Evolutionary conservation across 495 filamentous ascomycete species (phyloP).

Genomic region (Aspergillus bertholletiae): DNA sequence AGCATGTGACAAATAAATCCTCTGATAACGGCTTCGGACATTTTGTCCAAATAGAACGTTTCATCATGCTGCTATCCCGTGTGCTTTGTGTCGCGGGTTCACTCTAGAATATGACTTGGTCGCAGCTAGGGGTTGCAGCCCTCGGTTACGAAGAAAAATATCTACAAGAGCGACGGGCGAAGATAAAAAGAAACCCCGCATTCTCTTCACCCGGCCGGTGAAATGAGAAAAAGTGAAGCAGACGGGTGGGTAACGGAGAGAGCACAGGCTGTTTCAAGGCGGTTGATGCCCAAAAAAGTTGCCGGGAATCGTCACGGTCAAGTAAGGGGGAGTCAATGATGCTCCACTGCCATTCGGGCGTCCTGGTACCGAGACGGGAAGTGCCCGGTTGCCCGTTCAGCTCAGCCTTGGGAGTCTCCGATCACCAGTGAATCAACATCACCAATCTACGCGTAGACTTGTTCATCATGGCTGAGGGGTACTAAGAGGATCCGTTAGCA

Average conservation of each 20-base stretch:
- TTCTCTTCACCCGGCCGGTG: not conserved
- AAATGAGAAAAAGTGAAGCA: slow-evolving; percentile 3
- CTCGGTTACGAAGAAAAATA: slow-evolving; percentile 1
- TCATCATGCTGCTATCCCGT: not conserved
- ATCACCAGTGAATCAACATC: not conserved
- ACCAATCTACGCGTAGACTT: not conserved
- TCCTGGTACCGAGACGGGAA: not conserved
- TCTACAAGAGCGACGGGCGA: not conserved
- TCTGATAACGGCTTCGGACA: not conserved
- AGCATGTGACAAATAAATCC: not conserved
- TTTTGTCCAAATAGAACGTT: not conserved
- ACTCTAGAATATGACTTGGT: not conserved
- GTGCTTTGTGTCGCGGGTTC: not conserved
- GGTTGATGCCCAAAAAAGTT: not conserved
- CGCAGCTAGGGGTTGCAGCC: not conserved
- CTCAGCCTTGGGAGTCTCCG: not conserved
- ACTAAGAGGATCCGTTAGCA: not conserved
- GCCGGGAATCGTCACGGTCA: not conserved
- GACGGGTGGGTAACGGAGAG: not conserved
- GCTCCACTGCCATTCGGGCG: not conserved
- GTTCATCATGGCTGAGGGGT: not conserved
- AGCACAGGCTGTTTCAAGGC: slow-evolving; percentile 5
- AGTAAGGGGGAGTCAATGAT: not conserved
- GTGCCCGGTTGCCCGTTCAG: slow-evolving; percentile 1
- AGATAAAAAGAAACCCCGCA: slow-evolving; percentile 8